Conservation (phyloP, 495 filamentous ascomycete species). For the Polyplosphaeria fusca region DNA sequence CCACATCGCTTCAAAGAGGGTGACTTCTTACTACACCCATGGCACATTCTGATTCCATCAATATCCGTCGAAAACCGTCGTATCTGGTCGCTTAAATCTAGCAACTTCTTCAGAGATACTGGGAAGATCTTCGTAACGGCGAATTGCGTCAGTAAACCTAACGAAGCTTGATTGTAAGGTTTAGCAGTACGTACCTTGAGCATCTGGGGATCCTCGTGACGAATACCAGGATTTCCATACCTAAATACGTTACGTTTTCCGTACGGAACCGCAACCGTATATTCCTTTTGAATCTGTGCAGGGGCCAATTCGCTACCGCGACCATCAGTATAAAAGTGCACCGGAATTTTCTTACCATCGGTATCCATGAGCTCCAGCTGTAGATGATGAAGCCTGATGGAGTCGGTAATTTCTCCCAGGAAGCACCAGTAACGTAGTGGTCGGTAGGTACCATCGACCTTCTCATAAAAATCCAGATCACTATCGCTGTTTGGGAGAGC, state of each 20-base stretch:
- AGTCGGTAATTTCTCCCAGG: slow-evolving; percentile 40
- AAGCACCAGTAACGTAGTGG: slow-evolving; percentile 40
- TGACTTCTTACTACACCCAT: slow-evolving; percentile 36
- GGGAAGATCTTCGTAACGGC: slow-evolving; percentile 34
- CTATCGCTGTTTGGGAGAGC: slow-evolving; percentile 33
- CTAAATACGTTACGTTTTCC: slow-evolving; percentile 36
- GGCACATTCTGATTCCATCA: slow-evolving; percentile 29
- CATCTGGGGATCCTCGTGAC: slow-evolving; percentile 33
- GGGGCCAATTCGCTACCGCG: slow-evolving; percentile 35
- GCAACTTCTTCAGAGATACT: slow-evolving; percentile 37
- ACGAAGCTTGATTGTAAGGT: slow-evolving; percentile 13
- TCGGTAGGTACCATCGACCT: slow-evolving; percentile 12
- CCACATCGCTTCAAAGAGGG: slow-evolving; percentile 30
- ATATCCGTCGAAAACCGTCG: slow-evolving; percentile 36
- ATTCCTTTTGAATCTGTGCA: slow-evolving; percentile 35
- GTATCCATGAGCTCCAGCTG: slow-evolving; percentile 37
- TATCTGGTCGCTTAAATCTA: slow-evolving; percentile 37
- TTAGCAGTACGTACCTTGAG: slow-evolving; percentile 36
- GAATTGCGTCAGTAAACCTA: slow-evolving; percentile 7
- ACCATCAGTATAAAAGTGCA: slow-evolving; percentile 40
- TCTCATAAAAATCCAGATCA: slow-evolving; percentile 32
- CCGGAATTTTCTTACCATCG: slow-evolving; percentile 29
- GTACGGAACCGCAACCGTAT: slow-evolving; percentile 40
- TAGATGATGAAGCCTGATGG: slow-evolving; percentile 32
- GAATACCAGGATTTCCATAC: slow-evolving; percentile 32